phyloP scores from a whole-genome alignment of 768 basidiomycete species.

The Exidia glandulosa region DNA sequence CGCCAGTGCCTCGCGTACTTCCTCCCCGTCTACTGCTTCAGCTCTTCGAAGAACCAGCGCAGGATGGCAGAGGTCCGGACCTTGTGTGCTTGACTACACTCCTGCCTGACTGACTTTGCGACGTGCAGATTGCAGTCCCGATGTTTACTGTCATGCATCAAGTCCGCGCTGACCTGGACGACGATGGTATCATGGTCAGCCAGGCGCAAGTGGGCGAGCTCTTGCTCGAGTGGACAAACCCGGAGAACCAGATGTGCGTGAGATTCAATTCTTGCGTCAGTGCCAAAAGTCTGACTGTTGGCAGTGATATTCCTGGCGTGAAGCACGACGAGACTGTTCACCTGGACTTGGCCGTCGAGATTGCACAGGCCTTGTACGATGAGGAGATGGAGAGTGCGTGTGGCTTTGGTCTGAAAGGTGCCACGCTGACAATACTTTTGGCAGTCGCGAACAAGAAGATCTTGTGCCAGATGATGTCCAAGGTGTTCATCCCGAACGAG shows the following conservation, averaged over 20 bases:
- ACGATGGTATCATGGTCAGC: conserved; percentile 61
- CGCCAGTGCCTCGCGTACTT: conserved; percentile 82
- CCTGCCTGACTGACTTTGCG: neutral
- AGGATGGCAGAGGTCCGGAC: conserved; percentile 49
- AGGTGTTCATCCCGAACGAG: conserved; percentile 57
- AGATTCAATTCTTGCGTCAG: conserved; percentile 9
- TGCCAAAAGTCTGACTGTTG: conserved; percentile 3
- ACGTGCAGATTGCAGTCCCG: conserved; percentile 52
- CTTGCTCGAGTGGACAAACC: conserved; percentile 83
- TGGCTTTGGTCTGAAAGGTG: neutral
- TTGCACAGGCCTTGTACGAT: conserved; percentile 40
- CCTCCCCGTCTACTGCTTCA: conserved; percentile 78
- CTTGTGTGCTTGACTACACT: neutral
- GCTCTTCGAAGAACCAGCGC: conserved; percentile 61
- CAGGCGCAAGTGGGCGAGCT: conserved; percentile 67
- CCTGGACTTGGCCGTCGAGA: conserved; percentile 45
- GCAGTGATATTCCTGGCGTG: conserved; percentile 32
- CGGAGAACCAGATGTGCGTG: conserved; percentile 52
- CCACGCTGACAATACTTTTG: neutral
- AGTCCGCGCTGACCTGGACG: conserved; percentile 53
- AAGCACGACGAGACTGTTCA: conserved; percentile 35
- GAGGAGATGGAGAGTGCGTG: conserved; percentile 42
- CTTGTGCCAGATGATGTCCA: conserved; percentile 50
- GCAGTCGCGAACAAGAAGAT: conserved; percentile 55
- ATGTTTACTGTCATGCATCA: conserved; percentile 51